Evolutionary conservation across 768 basidiomycete species (phyloP), one percentile per base, ranked within the genome.

Genomic region (Hygrocybe coccinea): DNA sequence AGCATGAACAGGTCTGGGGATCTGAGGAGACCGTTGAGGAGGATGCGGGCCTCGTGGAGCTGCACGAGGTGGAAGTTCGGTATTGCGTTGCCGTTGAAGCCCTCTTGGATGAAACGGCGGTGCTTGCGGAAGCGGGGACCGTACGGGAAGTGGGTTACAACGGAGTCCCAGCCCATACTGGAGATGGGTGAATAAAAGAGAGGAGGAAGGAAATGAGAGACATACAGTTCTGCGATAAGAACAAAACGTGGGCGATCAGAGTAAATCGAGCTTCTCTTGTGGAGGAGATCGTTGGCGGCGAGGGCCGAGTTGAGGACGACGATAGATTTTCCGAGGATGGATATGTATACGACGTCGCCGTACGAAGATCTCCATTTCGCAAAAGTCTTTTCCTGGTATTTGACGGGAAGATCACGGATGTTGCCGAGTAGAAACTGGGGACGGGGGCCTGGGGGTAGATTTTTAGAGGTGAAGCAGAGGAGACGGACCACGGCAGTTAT

Each of bases 221-320:
- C 77, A 51, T 56, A 79, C 78, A 81, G 63, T 60, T 81, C 78
- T 43, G 73, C 72, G 52, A 77, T 66, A 45, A 79, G 62, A 21
- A 79, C 76, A 55, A 79, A 77, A 47, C 75, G 70, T 49, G 77
- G 79, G 33, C 77, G 73, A 65, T 80, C 74, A 12, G 81, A 82
- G 60, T 81, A 83, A 45, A 79, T 78, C n/a, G 74, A 62, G 51
- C 81, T 76, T 49, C 79, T 73, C 61, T 75, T 81, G 39, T 82
- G 81, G 24, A 85, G 68, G 19, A 85, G 65, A 51, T 77, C 79
- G 9, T 71, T 70, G 34, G 74, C 72, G 5, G 72, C 75, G 56
- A 75, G 69, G 58, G 69, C 57, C 55, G 74, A 76, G 64, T 78
- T 82, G 29, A 85, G 65, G 52, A 85, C 67, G 46, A 84, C 60